Conservation (phyloP, 2,329 filamentous ascomycete genomes). For the Aspergillus clavatus region DNA sequence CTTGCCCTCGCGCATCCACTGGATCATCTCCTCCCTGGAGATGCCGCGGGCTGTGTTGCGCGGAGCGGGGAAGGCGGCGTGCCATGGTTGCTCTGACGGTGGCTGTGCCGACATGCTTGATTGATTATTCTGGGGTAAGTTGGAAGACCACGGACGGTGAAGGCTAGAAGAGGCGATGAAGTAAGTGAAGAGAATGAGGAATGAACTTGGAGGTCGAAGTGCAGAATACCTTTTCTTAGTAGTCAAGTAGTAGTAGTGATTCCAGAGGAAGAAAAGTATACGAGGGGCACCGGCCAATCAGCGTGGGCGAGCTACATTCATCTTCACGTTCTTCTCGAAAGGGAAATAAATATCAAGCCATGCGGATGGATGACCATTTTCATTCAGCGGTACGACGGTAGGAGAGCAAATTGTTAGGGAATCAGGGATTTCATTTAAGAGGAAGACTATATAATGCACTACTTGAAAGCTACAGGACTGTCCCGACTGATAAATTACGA, state of each 20-base stretch:
- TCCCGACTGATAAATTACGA: conserved; percentile 47
- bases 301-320: not conserved
- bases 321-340: not conserved
- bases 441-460: no score
- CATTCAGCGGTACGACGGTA: no score
- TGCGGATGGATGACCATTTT: no score
- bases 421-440: no score
- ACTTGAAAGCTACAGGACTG: conserved; percentile 22
- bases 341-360: no score
- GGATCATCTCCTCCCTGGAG: conserved; percentile 33
- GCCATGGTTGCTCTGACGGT: conserved; percentile 29
- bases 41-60: conserved; percentile 24
- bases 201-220: no score
- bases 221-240: no score
- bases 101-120: not conserved
- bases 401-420: no score
- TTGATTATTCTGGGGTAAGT: not conserved
- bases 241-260: no score
- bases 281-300: not conserved
- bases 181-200: no score
- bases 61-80: conserved; percentile 39
- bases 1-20: conserved; percentile 31
- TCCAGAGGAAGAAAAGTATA: not conserved
- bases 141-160: no score
- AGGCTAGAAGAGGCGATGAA: no score